A percentile compares a stretch with the other conserved stretches of the same genome.
Evolutionary conservation across 148 eudicot genomes (phyloP).

Genomic region (Heliosperma pusillum): DNA sequence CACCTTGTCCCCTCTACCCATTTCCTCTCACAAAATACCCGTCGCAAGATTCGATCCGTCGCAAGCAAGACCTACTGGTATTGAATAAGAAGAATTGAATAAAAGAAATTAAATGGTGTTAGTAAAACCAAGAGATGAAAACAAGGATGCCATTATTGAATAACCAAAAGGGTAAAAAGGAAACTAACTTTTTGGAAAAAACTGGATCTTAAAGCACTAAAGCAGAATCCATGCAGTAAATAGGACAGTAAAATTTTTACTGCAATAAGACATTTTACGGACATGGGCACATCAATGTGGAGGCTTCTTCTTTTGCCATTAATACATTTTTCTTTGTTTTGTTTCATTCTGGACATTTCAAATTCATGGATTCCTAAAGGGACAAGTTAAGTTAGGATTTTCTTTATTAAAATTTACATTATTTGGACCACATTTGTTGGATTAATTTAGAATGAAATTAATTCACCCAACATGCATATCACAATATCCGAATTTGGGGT

Average conservation of each 20-base stretch:
- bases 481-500: neutral
- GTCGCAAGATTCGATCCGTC: too few species aligned
- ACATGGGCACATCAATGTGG: conserved; percentile 22
- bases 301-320: conserved; percentile 4
- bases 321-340: conserved; percentile 10
- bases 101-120: neutral
- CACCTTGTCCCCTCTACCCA: too few species aligned
- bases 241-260: neutral
- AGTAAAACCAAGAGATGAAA: conserved; percentile 21
- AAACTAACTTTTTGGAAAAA: conserved; percentile 26
- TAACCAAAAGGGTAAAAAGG: conserved; percentile 24
- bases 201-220: conserved; percentile 17
- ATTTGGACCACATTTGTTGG: conserved; percentile 17
- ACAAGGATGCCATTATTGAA: conserved; percentile 22
- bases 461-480: neutral
- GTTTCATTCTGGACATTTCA: neutral
- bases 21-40: too few species aligned
- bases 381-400: conserved; percentile 22
- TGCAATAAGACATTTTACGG: conserved; percentile 21
- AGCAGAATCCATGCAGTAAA: conserved; percentile 14
- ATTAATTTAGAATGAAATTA: neutral
- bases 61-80: too few species aligned
- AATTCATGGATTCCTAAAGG: conserved; percentile 17
- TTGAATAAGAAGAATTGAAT: too few species aligned
- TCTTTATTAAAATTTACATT: conserved; percentile 1